Conservation (phyloP, 2,329 filamentous ascomycete species). For the Penicillium sp. region DNA sequence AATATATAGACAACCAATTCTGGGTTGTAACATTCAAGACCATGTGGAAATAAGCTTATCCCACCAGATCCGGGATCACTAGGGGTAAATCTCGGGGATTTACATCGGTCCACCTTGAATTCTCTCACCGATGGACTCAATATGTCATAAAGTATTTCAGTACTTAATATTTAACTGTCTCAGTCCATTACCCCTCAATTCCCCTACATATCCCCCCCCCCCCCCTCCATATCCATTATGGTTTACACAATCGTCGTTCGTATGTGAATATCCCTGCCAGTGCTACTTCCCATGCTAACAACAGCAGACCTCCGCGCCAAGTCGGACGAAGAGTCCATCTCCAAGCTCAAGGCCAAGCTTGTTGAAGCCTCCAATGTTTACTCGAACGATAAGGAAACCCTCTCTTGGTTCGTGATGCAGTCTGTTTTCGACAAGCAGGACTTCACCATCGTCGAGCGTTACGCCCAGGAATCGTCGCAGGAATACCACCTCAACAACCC, state of each 20-base stretch:
- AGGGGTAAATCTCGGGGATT: conserved; percentile 16
- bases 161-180: background rate
- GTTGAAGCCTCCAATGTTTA: conserved; percentile 72
- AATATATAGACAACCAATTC: conserved; percentile 12
- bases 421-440: conserved; percentile 64
- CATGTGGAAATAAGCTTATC: background rate
- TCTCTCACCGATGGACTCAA: conserved; percentile 14
- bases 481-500: conserved; percentile 66
- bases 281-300: background rate
- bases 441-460: conserved; percentile 74
- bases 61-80: conserved; percentile 12
- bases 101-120: conserved; percentile 6
- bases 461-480: conserved; percentile 60
- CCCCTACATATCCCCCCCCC: conserved; percentile 1
- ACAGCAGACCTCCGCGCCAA: conserved; percentile 60
- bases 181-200: conserved; percentile 8
- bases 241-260: conserved; percentile 32
- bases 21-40: background rate
- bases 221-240: conserved; percentile 14
- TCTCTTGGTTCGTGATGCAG: conserved; percentile 76
- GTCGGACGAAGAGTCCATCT: conserved; percentile 60
- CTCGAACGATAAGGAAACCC: conserved; percentile 66
- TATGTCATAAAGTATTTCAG: background rate
- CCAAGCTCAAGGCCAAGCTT: conserved; percentile 68
- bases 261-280: conserved; percentile 10